Evolutionary conservation across 805 yeast species (phyloP).

Genomic region (Sugiyamaella mastotermitis): DNA sequence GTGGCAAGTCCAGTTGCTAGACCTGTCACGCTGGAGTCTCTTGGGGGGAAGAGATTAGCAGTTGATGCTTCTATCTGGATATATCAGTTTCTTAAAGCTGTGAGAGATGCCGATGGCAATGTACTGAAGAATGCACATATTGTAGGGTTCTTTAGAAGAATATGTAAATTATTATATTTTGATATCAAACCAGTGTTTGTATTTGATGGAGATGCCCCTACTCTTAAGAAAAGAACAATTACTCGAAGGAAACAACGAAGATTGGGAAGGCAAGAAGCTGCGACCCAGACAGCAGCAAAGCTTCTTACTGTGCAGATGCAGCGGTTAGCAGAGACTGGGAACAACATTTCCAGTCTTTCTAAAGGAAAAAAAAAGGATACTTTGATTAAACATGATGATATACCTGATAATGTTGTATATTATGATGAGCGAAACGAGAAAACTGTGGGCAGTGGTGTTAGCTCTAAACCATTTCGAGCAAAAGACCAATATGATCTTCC

Average conservation of each 20-base stretch:
- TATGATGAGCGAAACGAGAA: slow-evolving; percentile 32
- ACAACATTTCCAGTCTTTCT: neutral
- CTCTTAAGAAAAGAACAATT: slow-evolving; percentile 73
- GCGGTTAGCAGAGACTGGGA: slow-evolving; percentile 36
- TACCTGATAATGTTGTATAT: slow-evolving; percentile 28
- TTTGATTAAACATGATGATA: slow-evolving; percentile 15
- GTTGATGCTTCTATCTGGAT: slow-evolving; percentile 99
- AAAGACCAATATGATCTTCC: slow-evolving; percentile 89
- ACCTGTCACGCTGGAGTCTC: slow-evolving; percentile 83
- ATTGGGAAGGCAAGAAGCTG: slow-evolving; percentile 65
- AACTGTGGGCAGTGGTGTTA: neutral
- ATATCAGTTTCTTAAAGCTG: slow-evolving; percentile 92
- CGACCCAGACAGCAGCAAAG: slow-evolving; percentile 70
- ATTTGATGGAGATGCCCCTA: slow-evolving; percentile 94
- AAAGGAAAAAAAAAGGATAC: slow-evolving; percentile 9
- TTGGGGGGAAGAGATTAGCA: slow-evolving; percentile 73
- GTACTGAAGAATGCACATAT: slow-evolving; percentile 75
- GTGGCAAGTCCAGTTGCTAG: slow-evolving; percentile 82
- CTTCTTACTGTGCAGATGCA: slow-evolving; percentile 77
- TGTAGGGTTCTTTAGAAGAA: slow-evolving; percentile 91
- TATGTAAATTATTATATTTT: slow-evolving; percentile 80
- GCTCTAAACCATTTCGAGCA: slow-evolving; percentile 35
- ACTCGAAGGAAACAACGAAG: slow-evolving; percentile 64
- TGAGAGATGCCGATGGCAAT: slow-evolving; percentile 78
- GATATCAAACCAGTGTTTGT: slow-evolving; percentile 89